Evolutionary conservation across 495 filamentous ascomycete species (phyloP).

Genomic region (Amorphotheca resinae): DNA sequence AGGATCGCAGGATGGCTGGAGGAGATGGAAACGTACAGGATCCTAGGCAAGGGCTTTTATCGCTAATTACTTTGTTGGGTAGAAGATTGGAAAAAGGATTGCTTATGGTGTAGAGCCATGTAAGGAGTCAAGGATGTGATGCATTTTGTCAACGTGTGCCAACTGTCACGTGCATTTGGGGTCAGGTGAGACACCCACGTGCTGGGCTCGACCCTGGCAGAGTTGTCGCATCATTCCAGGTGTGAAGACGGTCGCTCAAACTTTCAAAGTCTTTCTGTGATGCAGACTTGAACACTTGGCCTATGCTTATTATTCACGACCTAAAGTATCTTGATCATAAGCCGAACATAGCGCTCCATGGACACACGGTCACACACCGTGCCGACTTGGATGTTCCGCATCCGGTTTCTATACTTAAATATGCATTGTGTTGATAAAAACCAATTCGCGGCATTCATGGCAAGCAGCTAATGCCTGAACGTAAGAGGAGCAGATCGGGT

Average conservation of each 20-base stretch:
- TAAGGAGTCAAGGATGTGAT: background rate
- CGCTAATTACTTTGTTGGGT: background rate
- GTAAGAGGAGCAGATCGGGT: too few relatives aligned
- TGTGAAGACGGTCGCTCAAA: constrained; percentile 34
- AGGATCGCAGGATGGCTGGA: background rate
- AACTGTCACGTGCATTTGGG: background rate
- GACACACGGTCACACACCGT: constrained; percentile 97
- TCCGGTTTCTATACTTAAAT: constrained; percentile 96
- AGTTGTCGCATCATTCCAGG: constrained; percentile 36
- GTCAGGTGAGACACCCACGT: background rate
- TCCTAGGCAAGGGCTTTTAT: background rate
- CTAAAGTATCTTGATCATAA: constrained; percentile 61
- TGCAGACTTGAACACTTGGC: constrained; percentile 69
- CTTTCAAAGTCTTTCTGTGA: constrained; percentile 67
- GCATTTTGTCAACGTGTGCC: background rate
- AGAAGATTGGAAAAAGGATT: background rate
- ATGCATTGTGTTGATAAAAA: constrained; percentile 89
- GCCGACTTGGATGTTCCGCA: constrained; percentile 76
- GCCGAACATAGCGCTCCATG: constrained; percentile 75
- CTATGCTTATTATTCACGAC: constrained; percentile 66
- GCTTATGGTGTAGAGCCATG: background rate
- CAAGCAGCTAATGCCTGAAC: constrained; percentile 48
- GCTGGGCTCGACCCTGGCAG: too few relatives aligned
- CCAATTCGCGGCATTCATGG: constrained; percentile 65
- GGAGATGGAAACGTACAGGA: background rate